Base-by-base conservation (phyloP, 441 rosid species). In the Syzygium syzygioides region DNA sequence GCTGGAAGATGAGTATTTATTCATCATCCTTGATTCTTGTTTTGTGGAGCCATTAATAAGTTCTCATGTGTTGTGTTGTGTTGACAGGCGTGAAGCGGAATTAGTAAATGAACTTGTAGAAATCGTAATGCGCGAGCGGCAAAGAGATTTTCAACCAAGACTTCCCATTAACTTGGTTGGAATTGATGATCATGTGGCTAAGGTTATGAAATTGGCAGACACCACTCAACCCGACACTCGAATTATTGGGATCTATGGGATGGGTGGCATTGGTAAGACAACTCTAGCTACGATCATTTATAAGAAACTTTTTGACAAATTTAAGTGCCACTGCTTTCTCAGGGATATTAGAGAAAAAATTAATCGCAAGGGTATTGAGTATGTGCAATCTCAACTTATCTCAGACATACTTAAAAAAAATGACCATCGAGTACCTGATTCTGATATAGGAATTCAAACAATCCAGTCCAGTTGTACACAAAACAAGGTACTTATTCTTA, bases 211-310 rank as follows among this genome's bases (percentile, higher is more conserved):
- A 57, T 4, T 57, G 62, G 6, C 6, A 2, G 62, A 57, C n/a
- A 57, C 62, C 25, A 0, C n/a, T 57, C n/a, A 57, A 14, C 62
- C 0, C 3, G 2, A 57, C 62, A 25, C n/a, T 2, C n/a, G 28
- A 57, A 57, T 57, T 57, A 57, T 25, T 2, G 62, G 62, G 62
- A 57, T 57, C 3, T 57, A 57, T 4, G 14, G 62, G 4, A 57
- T 57, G 62, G 62, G 62, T 57, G 62, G 62, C 62, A 57, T 57
- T 57, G n/a, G 62, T 57, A 57, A 57, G 62, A 57, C 62, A 23
- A 57, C 14, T 57, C 13, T 57, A 4, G 62, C 62, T 57, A 57
- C 14, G 0, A 57, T 57, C 62, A 57, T 57, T 57, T 57, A 25
- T 57, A 25, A 25, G 6, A 57, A 25, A 25, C 62, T 57, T 10